These are phyloP conservation scores for Aspergillus ruber DNA, from an alignment of 2,329 filamentous ascomycete species.

Conservation along the genomic window DNA sequence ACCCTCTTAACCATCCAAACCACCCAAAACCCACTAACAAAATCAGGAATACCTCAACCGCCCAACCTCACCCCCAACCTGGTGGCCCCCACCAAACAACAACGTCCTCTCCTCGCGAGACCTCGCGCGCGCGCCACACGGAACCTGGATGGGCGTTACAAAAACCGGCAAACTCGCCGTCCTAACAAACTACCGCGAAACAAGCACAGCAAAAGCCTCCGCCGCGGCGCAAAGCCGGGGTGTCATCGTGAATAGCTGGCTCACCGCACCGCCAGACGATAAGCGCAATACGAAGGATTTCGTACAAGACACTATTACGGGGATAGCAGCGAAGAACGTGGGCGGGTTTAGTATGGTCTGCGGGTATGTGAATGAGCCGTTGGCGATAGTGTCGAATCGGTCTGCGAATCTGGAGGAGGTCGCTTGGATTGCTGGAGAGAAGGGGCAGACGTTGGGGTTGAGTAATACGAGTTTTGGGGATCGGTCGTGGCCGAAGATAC, in stretches of 20 bases:
- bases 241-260: conserved; percentile 50
- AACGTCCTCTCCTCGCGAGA: conserved; percentile 55
- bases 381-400: conserved; percentile 54
- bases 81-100: conserved; percentile 49
- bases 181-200: conserved; percentile 56
- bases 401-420: conserved; percentile 44
- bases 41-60: conserved; percentile 52
- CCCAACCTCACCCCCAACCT: conserved; percentile 50
- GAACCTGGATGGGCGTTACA: conserved; percentile 58
- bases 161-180: conserved; percentile 52
- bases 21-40: neutral
- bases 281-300: conserved; percentile 42
- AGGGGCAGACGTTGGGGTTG: conserved; percentile 48
- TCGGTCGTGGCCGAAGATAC: conserved; percentile 54
- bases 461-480: conserved; percentile 55
- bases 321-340: conserved; percentile 46
- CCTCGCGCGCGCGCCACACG: conserved; percentile 49
- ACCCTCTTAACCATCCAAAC: neutral
- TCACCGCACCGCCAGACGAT: conserved; percentile 38
- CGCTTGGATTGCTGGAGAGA: conserved; percentile 40
- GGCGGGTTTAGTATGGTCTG: conserved; percentile 57
- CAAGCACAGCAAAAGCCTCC: conserved; percentile 32
- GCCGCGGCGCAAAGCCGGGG: conserved; percentile 45
- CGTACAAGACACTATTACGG: conserved; percentile 45
- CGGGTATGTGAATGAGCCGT: conserved; percentile 44